These are phyloP conservation scores for Pecoramyces ruminantium DNA, from an alignment of 192 early-diverging fungal species.

Conservation along the genomic window DNA sequence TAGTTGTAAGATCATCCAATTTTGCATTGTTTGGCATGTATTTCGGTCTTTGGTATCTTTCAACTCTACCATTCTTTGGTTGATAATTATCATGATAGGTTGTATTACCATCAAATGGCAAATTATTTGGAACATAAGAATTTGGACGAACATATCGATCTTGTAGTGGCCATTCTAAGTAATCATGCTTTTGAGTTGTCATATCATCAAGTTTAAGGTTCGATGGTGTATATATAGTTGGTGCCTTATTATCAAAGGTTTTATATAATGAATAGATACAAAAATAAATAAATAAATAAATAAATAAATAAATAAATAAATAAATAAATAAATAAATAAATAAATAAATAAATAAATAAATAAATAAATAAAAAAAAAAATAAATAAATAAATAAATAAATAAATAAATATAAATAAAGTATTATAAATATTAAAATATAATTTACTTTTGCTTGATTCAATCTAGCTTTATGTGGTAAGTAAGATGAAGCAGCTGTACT, in stretches of 20 bases:
- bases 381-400: too few species aligned
- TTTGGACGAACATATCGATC: not conserved
- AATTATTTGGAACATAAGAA: not conserved
- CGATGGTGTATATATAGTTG: not conserved
- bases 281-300: too few species aligned
- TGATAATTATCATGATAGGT: not conserved
- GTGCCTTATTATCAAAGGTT: too few species aligned
- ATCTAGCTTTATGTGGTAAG: not conserved
- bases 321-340: too few species aligned
- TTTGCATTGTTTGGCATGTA: not conserved
- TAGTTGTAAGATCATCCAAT: not conserved
- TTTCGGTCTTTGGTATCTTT: not conserved
- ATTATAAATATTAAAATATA: too few species aligned
- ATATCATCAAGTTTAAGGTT: not conserved
- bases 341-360: too few species aligned
- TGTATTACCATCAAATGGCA: not conserved
- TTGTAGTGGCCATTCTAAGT: not conserved
- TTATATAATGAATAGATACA: too few species aligned
- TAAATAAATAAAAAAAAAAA: too few species aligned
- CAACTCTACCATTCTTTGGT: not conserved
- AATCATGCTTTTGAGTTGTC: not conserved
- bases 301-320: too few species aligned
- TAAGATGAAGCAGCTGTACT: not conserved
- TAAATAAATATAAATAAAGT: too few species aligned
- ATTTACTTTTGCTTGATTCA: not conserved